Evolutionary conservation across 2,329 filamentous ascomycete genomes (phyloP), one percentile per base, ranked within the genome.

Genomic region (Ophiognomonia clavigignenti-juglandacearum): DNA sequence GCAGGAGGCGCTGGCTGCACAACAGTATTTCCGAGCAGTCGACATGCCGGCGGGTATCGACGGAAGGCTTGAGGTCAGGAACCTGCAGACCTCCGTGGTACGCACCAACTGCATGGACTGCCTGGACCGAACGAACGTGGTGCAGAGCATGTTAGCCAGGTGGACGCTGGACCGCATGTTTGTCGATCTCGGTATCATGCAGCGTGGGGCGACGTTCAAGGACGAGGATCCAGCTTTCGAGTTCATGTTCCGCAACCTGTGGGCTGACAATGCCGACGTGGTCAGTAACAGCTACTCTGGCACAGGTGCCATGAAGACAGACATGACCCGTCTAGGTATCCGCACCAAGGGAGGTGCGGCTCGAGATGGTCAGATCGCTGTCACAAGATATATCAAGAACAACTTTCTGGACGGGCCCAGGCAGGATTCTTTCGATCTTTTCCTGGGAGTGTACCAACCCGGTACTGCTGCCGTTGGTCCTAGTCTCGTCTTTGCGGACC

Each of bases 21-120:
- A 95, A 57, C 83, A 86, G 56, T 98, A 98, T 69, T 98, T 97
- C 77, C 86, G 90, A 53, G 92, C 88, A 31, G 82, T 92, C 23
- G 89, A 96, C 64, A 86, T 86, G 72, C 88, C 90, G 2, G 86
- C 82, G 36, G 79, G 81, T 56, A 64, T 74, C 41, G 75, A 83
- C 49, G 86, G 85, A 24, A 81, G 80, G 16, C 75, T 96, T 11
- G 92, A 97, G 58, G 80, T 89, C 27, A 83, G 90, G 54, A 84
- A 80, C 52, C 77, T 81, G 54, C 93, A 98, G 73, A 88, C 83
- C 1, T 90, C 88, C 52, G 91, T 97, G 14, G 91, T 98, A 54
- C 85, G 93, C 45, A 96, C 93, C 32, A 98, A 98, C 66, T 98
- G 93, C 71, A 98, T 98, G 93, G 93, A 98, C 68, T 98, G 95